Evolutionary conservation across 108 stramenopile genomes (phyloP).

Genomic region (Discostella stelligeroides): DNA sequence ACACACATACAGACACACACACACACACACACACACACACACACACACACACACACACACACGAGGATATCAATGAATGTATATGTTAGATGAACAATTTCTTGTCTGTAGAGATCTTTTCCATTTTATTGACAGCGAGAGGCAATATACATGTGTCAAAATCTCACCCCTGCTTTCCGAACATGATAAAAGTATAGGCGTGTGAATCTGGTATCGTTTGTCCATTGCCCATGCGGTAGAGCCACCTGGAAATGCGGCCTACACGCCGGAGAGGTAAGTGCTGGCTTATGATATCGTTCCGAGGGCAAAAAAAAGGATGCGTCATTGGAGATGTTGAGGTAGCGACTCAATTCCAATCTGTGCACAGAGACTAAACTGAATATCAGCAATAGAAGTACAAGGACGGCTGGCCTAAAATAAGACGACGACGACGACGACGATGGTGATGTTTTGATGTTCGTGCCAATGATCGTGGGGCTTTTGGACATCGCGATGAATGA

Average conservation of each 20-base stretch:
- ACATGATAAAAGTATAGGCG: constrained; percentile 49
- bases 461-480: too few relatives aligned
- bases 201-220: constrained; percentile 35
- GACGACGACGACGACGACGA: too few relatives aligned
- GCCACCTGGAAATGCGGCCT: constrained; percentile 37
- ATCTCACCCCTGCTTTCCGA: constrained; percentile 17
- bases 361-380: not conserved
- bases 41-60: too few relatives aligned
- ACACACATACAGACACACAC: too few relatives aligned
- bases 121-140: too few relatives aligned
- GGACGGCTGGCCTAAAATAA: not conserved
- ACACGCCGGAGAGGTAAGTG: constrained; percentile 35
- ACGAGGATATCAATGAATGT: too few relatives aligned
- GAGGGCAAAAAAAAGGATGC: not conserved
- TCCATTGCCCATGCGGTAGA: constrained; percentile 23
- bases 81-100: too few relatives aligned
- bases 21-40: too few relatives aligned
- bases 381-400: not conserved
- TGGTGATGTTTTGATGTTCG: too few relatives aligned
- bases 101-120: too few relatives aligned
- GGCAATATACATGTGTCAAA: not conserved
- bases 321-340: not conserved
- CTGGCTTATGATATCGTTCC: not conserved
- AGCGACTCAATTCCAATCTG: not conserved
- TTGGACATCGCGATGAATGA: too few relatives aligned